These are phyloP conservation scores for Leishmania gerbilli DNA, from an alignment of 208 protist genomes.

Conservation along the genomic window DNA sequence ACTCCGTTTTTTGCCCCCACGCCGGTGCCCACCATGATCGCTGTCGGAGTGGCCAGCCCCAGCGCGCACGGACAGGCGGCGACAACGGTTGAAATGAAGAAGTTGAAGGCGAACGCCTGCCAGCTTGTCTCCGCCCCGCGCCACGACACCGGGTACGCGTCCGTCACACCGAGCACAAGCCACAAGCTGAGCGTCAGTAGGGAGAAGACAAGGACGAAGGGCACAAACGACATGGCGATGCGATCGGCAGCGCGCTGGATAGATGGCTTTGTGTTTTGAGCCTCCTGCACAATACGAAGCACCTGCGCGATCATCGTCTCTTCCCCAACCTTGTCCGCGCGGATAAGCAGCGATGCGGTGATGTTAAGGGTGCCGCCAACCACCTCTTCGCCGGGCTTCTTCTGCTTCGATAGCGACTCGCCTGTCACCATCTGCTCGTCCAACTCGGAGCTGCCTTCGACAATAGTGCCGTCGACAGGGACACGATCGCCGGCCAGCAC, in stretches of 20 bases:
- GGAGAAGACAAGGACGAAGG: slow-evolving; percentile 86
- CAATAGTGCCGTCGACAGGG: slow-evolving; percentile 93
- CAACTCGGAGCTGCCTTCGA: slow-evolving; percentile 78
- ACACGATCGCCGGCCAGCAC: slow-evolving; percentile 90
- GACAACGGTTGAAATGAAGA: slow-evolving; percentile 95
- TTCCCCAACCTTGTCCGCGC: slow-evolving; percentile 69
- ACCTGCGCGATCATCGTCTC: slow-evolving; percentile 95
- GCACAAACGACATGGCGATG: slow-evolving; percentile 95
- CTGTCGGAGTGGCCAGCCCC: slow-evolving; percentile 96
- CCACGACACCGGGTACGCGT: slow-evolving; percentile 73
- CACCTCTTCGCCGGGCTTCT: slow-evolving; percentile 56
- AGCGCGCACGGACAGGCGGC: slow-evolving; percentile 98
- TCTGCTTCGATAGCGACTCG: slow-evolving; percentile 81
- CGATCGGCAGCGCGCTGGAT: slow-evolving; percentile 94
- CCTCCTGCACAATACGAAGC: slow-evolving; percentile 95
- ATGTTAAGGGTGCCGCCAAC: slow-evolving; percentile 85
- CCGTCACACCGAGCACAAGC: slow-evolving; percentile 67
- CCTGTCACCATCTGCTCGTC: slow-evolving; percentile 97
- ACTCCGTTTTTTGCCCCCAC: slow-evolving; percentile 92
- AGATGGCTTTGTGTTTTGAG: slow-evolving; percentile 95
- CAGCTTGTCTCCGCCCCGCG: slow-evolving; percentile 34
- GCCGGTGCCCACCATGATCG: slow-evolving; percentile 97
- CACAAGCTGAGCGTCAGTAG: slow-evolving; percentile 92
- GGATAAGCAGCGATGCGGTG: slow-evolving; percentile 61
- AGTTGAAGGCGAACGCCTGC: slow-evolving; percentile 91